These are phyloP conservation scores for Coemansia sp. DNA, from an alignment of 192 early-diverging fungal species.

Conservation along the genomic window DNA sequence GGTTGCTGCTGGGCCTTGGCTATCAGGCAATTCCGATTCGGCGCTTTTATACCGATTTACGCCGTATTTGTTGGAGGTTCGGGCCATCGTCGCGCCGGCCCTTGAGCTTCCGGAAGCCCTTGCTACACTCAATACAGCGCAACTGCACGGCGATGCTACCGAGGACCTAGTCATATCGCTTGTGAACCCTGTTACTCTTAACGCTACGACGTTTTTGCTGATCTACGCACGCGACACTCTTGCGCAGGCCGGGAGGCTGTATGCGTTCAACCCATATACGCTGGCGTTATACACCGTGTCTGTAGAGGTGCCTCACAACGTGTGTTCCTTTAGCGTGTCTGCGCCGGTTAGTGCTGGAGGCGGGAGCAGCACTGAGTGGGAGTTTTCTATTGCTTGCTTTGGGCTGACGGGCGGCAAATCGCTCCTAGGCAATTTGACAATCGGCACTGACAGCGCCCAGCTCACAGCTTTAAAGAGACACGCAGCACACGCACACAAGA, in stretches of 20 bases:
- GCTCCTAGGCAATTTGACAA: conserved; percentile 30
- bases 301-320: conserved; percentile 19
- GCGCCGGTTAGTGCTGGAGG: conserved; percentile 26
- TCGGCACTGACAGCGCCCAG: conserved; percentile 22
- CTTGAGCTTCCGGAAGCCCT: conserved; percentile 22
- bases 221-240: conserved; percentile 29
- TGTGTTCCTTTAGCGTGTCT: conserved; percentile 29
- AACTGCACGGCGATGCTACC: conserved; percentile 21
- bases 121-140: conserved; percentile 34
- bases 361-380: conserved; percentile 41
- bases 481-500: conserved; percentile 11
- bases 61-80: conserved; percentile 34
- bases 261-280: conserved; percentile 37
- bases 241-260: conserved; percentile 12
- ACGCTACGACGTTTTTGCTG: conserved; percentile 19
- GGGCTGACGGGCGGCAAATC: conserved; percentile 20
- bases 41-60: conserved; percentile 37
- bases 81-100: conserved; percentile 9
- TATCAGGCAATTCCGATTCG: not conserved
- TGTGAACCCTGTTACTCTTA: conserved; percentile 23
- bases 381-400: conserved; percentile 40
- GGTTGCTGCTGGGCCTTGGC: conserved; percentile 11
- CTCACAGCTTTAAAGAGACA: conserved; percentile 18
- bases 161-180: conserved; percentile 31
- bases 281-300: conserved; percentile 21